Conservation (phyloP, 2,329 filamentous ascomycete genomes). For the Fusarium oxysporum region DNA sequence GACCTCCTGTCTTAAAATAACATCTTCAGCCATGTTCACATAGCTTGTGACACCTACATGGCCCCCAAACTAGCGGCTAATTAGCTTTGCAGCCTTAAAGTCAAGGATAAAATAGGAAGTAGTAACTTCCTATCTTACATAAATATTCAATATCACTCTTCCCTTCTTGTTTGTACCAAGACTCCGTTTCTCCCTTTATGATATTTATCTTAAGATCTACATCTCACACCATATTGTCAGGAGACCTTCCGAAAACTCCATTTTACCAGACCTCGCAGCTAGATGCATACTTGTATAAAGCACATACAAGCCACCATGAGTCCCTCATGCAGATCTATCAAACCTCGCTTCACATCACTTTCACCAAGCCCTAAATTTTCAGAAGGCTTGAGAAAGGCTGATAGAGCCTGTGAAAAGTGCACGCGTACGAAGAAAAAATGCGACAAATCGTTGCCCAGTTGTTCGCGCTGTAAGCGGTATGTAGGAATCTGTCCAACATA, state of each 20-base stretch:
- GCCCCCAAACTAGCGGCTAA: slow-evolving; percentile 2
- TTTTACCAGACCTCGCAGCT: not conserved
- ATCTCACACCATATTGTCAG: not conserved
- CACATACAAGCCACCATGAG: slow-evolving; percentile 3
- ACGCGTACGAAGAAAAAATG: slow-evolving; percentile 53
- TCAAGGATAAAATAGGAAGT: not conserved
- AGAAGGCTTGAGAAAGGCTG: slow-evolving; percentile 45
- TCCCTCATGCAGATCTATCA: slow-evolving; percentile 20
- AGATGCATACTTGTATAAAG: not conserved
- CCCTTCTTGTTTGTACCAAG: not conserved
- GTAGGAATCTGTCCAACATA: not conserved
- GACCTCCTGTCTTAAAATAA: not conserved
- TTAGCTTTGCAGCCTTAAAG: not conserved
- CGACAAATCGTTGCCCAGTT: slow-evolving; percentile 50
- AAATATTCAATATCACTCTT: not conserved
- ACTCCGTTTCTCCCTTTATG: not conserved
- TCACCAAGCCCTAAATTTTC: slow-evolving; percentile 40
- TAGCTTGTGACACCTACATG: no score
- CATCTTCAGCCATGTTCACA: not conserved
- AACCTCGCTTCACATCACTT: slow-evolving; percentile 36
- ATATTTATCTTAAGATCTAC: not conserved
- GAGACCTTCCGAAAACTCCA: not conserved
- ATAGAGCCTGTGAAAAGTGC: slow-evolving; percentile 52
- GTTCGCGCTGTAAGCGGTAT: slow-evolving; percentile 50
- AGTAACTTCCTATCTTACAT: not conserved